phyloP scores from a whole-genome alignment of 371 early-diverging fungal species.

The Mortierella sp. region DNA sequence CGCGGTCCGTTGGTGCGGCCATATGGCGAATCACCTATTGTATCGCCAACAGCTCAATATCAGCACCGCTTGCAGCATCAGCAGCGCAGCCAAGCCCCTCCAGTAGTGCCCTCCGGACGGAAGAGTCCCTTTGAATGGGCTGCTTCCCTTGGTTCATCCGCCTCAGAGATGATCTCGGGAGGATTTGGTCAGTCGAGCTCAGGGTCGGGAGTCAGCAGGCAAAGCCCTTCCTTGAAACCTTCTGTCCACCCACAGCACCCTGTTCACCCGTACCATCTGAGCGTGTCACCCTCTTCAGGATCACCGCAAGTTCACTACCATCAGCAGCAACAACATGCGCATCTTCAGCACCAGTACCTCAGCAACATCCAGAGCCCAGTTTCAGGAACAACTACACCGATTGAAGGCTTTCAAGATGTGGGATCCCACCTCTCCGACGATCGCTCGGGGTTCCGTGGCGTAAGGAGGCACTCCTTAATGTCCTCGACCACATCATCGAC shows the following conservation, averaged over 20 bases:
- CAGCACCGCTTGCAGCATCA: constrained; percentile 12
- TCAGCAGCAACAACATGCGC: constrained; percentile 13
- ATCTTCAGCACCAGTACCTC: background rate
- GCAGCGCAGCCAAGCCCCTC: background rate
- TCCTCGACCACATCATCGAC: constrained; percentile 19
- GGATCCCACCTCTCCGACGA: constrained; percentile 6
- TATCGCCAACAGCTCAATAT: constrained; percentile 18
- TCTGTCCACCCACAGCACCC: background rate
- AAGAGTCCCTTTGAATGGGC: constrained; percentile 57
- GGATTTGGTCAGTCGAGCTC: constrained; percentile 25
- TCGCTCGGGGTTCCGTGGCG: background rate
- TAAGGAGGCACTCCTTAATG: constrained; percentile 18
- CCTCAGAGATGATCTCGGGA: constrained; percentile 37
- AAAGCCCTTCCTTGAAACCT: constrained; percentile 17
- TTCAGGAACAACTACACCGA: constrained; percentile 11
- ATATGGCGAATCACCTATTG: constrained; percentile 5
- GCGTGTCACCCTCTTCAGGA: background rate
- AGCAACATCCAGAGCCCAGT: background rate
- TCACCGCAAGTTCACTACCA: background rate
- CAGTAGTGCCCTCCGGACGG: constrained; percentile 18
- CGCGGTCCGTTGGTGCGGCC: constrained; percentile 8
- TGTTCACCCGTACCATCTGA: constrained; percentile 2
- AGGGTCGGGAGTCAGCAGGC: background rate
- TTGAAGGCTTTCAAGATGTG: constrained; percentile 13
- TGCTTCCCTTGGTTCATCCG: constrained; percentile 31